phyloP scores from a whole-genome alignment of 345 rosid genomes.

The Sonneratia caseolaris region DNA sequence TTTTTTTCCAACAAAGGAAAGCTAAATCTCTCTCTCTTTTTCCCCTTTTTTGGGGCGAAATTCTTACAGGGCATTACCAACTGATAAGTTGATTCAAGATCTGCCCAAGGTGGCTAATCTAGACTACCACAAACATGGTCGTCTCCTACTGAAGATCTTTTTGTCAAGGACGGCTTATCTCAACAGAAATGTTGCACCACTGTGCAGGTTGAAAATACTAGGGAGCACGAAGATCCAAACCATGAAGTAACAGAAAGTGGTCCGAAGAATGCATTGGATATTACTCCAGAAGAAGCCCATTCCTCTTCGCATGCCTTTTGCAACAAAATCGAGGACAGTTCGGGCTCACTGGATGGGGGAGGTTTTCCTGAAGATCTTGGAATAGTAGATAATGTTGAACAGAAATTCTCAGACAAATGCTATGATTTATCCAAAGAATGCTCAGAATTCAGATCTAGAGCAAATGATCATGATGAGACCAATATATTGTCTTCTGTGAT shows the following conservation, averaged over 20 bases:
- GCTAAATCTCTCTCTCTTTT: not conserved
- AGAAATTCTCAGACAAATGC: not conserved
- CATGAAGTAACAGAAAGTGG: constrained; percentile 14
- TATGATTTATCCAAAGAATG: not conserved
- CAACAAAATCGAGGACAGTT: not conserved
- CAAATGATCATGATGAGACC: constrained; percentile 9
- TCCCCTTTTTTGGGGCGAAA: not conserved
- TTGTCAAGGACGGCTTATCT: not conserved
- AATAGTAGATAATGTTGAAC: not conserved
- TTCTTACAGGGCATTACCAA: constrained; percentile 1
- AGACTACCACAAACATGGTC: constrained; percentile 7
- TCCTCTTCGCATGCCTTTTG: constrained; percentile 13
- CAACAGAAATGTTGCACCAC: constrained; percentile 6
- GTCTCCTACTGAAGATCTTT: not conserved
- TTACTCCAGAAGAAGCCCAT: constrained; percentile 15
- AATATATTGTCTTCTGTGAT: constrained; percentile 9
- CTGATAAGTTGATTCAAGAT: constrained; percentile 10
- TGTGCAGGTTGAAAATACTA: constrained; percentile 6
- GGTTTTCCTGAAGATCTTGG: not conserved
- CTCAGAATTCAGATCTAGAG: not conserved
- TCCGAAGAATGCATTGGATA: constrained; percentile 13
- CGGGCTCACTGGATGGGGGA: not conserved
- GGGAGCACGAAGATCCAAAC: not conserved
- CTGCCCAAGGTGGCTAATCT: constrained; percentile 12
- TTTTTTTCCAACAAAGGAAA: constrained; percentile 5